These are phyloP conservation scores for Colletotrichum australisinense DNA, from an alignment of 2,329 filamentous ascomycete genomes.

Conservation along the genomic window DNA sequence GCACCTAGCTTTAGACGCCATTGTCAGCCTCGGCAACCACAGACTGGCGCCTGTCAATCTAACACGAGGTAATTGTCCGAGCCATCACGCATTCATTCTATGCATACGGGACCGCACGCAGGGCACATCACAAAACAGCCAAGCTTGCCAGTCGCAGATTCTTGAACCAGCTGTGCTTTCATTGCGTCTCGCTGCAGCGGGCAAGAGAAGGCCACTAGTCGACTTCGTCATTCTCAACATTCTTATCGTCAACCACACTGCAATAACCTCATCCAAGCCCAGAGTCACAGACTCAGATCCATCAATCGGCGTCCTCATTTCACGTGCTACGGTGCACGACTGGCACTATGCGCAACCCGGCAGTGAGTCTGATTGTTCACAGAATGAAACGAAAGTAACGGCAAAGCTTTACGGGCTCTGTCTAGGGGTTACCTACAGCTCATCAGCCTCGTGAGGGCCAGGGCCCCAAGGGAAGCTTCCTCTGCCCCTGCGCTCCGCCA, in stretches of 20 bases:
- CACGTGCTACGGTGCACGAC: constrained; percentile 3
- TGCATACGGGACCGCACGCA: background rate
- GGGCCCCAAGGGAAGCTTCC: background rate
- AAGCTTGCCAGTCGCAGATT: background rate
- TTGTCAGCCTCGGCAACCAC: constrained; percentile 5
- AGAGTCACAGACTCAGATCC: background rate
- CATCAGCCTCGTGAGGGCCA: constrained; percentile 19
- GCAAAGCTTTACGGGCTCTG: constrained; percentile 12
- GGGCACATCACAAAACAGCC: background rate
- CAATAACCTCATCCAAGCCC: background rate
- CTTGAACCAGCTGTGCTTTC: background rate
- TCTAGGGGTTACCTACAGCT: constrained; percentile 33
- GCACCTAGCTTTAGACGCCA: background rate
- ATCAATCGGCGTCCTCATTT: background rate
- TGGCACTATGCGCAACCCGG: constrained; percentile 23
- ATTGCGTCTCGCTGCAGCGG: background rate
- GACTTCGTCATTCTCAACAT: background rate
- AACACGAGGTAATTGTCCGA: background rate
- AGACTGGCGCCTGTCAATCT: background rate
- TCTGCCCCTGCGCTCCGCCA: constrained; percentile 32
- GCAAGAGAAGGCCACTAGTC: background rate
- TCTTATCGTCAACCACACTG: background rate
- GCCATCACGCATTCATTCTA: background rate
- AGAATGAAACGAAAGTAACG: background rate
- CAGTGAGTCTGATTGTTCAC: constrained; percentile 28